Conservation (phyloP, 192 early-diverging fungal species). For the Coemansia sp. region DNA sequence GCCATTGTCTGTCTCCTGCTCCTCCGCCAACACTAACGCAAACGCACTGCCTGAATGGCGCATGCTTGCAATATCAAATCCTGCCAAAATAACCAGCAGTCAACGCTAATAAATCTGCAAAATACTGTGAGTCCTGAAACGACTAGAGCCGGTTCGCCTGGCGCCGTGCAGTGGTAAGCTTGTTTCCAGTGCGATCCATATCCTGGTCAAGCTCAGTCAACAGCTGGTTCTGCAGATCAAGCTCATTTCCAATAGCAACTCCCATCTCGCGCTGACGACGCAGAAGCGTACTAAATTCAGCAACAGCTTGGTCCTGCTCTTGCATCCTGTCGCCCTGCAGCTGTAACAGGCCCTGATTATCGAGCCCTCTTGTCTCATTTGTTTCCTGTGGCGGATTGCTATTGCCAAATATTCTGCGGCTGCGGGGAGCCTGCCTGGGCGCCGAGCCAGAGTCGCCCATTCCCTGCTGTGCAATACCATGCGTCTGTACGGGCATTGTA, state of each 20-base stretch:
- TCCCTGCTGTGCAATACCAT: conserved; percentile 24
- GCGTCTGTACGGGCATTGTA: conserved; percentile 16
- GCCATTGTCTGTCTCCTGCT: no score
- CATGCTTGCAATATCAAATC: no score
- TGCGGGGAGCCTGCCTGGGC: conserved; percentile 24
- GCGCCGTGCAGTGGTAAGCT: conserved; percentile 74
- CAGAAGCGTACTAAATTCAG: conserved; percentile 73
- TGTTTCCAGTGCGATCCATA: conserved; percentile 72
- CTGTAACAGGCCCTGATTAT: conserved; percentile 71
- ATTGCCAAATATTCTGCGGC: conserved; percentile 73
- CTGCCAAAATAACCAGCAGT: no score
- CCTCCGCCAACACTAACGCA: no score
- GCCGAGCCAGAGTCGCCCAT: conserved; percentile 8
- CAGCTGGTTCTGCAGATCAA: conserved; percentile 89
- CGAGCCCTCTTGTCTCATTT: conserved; percentile 71
- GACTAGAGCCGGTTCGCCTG: conserved; percentile 73
- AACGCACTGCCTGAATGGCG: no score
- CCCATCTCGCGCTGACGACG: conserved; percentile 86
- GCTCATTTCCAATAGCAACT: conserved; percentile 79
- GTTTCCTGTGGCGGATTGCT: conserved; percentile 68
- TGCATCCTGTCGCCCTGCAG: conserved; percentile 78
- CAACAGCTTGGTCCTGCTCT: conserved; percentile 78
- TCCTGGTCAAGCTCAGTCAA: conserved; percentile 80
- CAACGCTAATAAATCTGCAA: no score
- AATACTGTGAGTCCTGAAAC: conserved; percentile 1